A percentile compares a stretch with the other conserved stretches of the same genome.
These are phyloP conservation scores for Chaetomidium leptoderma DNA, from an alignment of 495 filamentous ascomycete species.

Conservation along the genomic window DNA sequence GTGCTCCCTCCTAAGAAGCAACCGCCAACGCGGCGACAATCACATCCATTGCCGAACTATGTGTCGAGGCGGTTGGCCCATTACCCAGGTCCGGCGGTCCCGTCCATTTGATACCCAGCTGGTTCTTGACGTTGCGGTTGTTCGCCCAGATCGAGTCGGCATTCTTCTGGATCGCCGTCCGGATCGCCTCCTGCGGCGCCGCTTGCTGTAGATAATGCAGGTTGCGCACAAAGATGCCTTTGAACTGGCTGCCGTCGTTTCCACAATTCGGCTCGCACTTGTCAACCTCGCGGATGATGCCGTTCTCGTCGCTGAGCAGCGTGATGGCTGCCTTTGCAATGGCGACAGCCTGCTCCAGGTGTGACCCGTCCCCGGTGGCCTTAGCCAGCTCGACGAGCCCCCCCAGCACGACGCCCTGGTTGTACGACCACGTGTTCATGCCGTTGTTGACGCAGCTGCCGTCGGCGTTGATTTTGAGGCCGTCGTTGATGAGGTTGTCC, in stretches of 20 bases:
- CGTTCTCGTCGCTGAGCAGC: constrained; percentile 50
- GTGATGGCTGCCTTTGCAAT: constrained; percentile 65
- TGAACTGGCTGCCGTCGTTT: constrained; percentile 65
- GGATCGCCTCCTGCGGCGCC: constrained; percentile 48
- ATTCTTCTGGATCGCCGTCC: constrained; percentile 54
- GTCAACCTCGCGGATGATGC: constrained; percentile 58
- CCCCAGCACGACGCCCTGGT: constrained; percentile 74
- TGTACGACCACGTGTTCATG: constrained; percentile 66
- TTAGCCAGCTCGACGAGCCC: constrained; percentile 62
- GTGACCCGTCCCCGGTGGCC: constrained; percentile 50
- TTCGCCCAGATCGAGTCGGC: constrained; percentile 65
- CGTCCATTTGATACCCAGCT: constrained; percentile 56
- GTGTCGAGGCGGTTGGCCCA: constrained; percentile 45
- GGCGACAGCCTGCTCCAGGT: constrained; percentile 51
- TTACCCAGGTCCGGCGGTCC: constrained; percentile 53
- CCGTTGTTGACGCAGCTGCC: constrained; percentile 62
- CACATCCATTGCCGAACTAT: constrained; percentile 64
- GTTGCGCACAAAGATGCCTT: constrained; percentile 74
- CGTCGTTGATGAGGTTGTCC: constrained; percentile 67
- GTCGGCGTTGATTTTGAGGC: constrained; percentile 43
- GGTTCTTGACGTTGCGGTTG: constrained; percentile 49
- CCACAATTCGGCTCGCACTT: constrained; percentile 61
- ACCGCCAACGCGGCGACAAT: constrained; percentile 60
- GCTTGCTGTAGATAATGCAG: constrained; percentile 54
- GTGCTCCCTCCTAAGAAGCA: not conserved